phyloP scores from a whole-genome alignment of 345 rosid genomes.

The Acer campestre region DNA sequence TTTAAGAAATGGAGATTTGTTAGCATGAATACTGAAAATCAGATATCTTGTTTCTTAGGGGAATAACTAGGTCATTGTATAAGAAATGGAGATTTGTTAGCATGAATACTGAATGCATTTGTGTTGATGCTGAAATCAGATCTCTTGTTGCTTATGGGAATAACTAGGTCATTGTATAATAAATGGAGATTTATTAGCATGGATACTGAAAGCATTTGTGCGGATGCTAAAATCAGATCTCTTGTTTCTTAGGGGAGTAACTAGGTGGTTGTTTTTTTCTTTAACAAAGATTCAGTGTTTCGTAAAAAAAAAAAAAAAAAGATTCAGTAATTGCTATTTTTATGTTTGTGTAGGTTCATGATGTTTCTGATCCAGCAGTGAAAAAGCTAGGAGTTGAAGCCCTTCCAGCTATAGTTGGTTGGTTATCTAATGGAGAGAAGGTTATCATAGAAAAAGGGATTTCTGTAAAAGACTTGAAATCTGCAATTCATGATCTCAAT shows the following conservation, averaged over 20 bases:
- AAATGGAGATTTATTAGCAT: neutral
- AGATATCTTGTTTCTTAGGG: neutral
- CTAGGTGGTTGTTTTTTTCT: neutral
- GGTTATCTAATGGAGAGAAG: slow-evolving; percentile 82
- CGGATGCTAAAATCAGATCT: neutral
- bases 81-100: neutral
- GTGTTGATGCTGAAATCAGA: neutral
- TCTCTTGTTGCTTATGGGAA: neutral
- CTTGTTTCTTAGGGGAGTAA: no score
- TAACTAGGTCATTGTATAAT: no score
- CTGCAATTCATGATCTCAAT: slow-evolving; percentile 71
- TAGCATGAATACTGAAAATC: neutral
- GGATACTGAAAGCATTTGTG: neutral
- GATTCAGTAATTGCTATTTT: slow-evolving; percentile 1
- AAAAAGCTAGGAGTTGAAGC: slow-evolving; percentile 67
- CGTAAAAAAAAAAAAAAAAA: neutral
- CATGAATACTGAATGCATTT: neutral
- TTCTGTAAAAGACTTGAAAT: slow-evolving; percentile 71
- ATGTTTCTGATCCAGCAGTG: slow-evolving; percentile 51
- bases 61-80: no score
- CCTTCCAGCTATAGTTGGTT: slow-evolving; percentile 87
- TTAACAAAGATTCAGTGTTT: neutral
- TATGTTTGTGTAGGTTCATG: slow-evolving; percentile 55
- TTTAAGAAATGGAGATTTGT: neutral
- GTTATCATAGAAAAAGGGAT: slow-evolving; percentile 65